Conservation (phyloP, 805 yeast genomes). For the Spathaspora hagerdaliae region DNA sequence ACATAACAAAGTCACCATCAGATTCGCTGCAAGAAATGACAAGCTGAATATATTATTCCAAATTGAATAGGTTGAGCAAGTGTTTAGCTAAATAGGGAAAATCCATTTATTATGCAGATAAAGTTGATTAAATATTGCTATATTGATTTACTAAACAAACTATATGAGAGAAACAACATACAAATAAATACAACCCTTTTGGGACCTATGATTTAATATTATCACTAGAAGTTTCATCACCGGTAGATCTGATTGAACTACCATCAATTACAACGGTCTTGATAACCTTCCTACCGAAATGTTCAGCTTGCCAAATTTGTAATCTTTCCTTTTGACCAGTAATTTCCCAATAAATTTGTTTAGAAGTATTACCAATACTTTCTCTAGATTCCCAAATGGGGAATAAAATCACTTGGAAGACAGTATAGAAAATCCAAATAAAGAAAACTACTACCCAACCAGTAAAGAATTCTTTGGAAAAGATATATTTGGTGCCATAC, state of each 20-base stretch:
- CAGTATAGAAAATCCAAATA: constrained; percentile 74
- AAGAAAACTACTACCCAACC: constrained; percentile 86
- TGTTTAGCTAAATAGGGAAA: too few species aligned
- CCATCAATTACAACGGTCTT: background rate
- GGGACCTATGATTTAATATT: background rate
- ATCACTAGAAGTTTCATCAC: background rate
- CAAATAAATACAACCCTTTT: too few species aligned
- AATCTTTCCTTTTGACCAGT: constrained; percentile 73
- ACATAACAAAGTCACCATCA: too few species aligned
- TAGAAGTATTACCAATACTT: constrained; percentile 56
- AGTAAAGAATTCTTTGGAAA: constrained; percentile 72
- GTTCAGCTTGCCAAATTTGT: constrained; percentile 66
- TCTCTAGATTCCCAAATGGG: constrained; percentile 75
- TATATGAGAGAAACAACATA: too few species aligned
- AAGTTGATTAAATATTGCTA: too few species aligned
- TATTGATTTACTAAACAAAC: too few species aligned
- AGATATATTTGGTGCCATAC: constrained; percentile 78
- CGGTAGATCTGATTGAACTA: background rate
- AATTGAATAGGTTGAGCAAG: too few species aligned
- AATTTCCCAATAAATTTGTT: constrained; percentile 85
- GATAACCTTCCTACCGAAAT: constrained; percentile 16
- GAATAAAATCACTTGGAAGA: constrained; percentile 57
- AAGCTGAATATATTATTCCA: too few species aligned
- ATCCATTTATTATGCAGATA: too few species aligned
- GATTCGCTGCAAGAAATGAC: too few species aligned